These are phyloP conservation scores for Vigna mungo DNA, from an alignment of 306 rosid genomes.

Conservation along the genomic window DNA sequence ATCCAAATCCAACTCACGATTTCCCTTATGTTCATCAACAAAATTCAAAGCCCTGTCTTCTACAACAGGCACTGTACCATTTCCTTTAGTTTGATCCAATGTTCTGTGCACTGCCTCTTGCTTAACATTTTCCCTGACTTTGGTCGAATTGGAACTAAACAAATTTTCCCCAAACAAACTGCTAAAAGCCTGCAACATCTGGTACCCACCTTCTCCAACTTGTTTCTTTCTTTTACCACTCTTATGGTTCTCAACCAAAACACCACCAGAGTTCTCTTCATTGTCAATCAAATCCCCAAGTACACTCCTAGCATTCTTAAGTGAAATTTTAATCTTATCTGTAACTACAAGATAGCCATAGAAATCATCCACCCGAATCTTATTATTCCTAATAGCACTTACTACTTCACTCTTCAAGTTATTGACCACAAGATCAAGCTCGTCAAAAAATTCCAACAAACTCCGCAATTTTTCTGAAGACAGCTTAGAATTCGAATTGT, in stretches of 20 bases:
- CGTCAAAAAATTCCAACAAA: slow-evolving; percentile 63
- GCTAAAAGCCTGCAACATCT: slow-evolving; percentile 64
- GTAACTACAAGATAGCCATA: slow-evolving; percentile 60
- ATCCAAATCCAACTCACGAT: slow-evolving; percentile 45
- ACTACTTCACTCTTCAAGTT: slow-evolving; percentile 62
- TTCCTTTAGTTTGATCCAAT: slow-evolving; percentile 51
- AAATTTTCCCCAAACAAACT: slow-evolving; percentile 65
- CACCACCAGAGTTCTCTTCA: slow-evolving; percentile 55
- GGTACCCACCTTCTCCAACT: slow-evolving; percentile 62
- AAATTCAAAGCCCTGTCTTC: slow-evolving; percentile 47
- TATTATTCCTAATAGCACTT: slow-evolving; percentile 64
- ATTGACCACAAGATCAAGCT: slow-evolving; percentile 55
- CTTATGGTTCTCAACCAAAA: slow-evolving; percentile 61
- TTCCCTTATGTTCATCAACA: slow-evolving; percentile 43
- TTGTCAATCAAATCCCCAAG: slow-evolving; percentile 52
- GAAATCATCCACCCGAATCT: slow-evolving; percentile 64
- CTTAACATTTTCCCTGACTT: slow-evolving; percentile 57
- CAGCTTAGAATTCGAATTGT: slow-evolving; percentile 46
- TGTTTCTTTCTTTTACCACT: slow-evolving; percentile 64
- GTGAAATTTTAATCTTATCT: slow-evolving; percentile 53
- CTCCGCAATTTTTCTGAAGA: slow-evolving; percentile 59
- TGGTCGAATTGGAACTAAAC: slow-evolving; percentile 54
- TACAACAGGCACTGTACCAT: slow-evolving; percentile 36
- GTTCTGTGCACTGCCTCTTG: slow-evolving; percentile 48
- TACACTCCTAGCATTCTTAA: slow-evolving; percentile 58